These are phyloP conservation scores for Helotiales sp. DNA, from an alignment of 2,329 filamentous ascomycete genomes.

Conservation along the genomic window DNA sequence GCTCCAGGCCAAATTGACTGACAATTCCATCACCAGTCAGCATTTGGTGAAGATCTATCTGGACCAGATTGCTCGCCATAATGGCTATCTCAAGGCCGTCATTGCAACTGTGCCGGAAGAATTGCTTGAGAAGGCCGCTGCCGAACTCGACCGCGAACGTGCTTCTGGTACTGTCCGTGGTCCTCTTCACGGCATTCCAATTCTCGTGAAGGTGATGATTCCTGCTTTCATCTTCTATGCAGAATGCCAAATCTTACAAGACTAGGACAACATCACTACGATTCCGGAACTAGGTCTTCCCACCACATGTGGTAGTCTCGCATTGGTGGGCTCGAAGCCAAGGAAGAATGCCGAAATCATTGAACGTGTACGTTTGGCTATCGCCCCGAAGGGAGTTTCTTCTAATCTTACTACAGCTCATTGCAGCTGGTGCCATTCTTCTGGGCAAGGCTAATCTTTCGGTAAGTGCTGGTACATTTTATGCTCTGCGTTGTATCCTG, in stretches of 20 bases:
- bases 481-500: not conserved
- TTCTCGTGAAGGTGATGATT: slow-evolving; percentile 75
- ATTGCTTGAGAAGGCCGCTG: not conserved
- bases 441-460: slow-evolving; percentile 18
- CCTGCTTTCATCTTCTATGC: slow-evolving; percentile 1
- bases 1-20: too few species aligned
- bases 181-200: slow-evolving; percentile 72
- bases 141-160: slow-evolving; percentile 59
- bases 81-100: slow-evolving; percentile 12
- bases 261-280: slow-evolving; percentile 50
- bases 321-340: slow-evolving; percentile 56
- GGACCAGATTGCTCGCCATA: not conserved
- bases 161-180: slow-evolving; percentile 53
- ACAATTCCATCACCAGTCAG: too few species aligned
- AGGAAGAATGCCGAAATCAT: slow-evolving; percentile 8
- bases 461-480: slow-evolving; percentile 3
- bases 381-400: not conserved
- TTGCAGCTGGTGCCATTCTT: slow-evolving; percentile 17
- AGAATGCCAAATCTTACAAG: not conserved
- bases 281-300: slow-evolving; percentile 64
- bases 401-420: slow-evolving; percentile 4
- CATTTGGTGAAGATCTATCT: too few species aligned
- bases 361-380: slow-evolving; percentile 3
- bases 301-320: slow-evolving; percentile 69
- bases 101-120: not conserved